phyloP scores from a whole-genome alignment of 2,329 filamentous ascomycete genomes.

The Hymenoscyphus repandus region DNA sequence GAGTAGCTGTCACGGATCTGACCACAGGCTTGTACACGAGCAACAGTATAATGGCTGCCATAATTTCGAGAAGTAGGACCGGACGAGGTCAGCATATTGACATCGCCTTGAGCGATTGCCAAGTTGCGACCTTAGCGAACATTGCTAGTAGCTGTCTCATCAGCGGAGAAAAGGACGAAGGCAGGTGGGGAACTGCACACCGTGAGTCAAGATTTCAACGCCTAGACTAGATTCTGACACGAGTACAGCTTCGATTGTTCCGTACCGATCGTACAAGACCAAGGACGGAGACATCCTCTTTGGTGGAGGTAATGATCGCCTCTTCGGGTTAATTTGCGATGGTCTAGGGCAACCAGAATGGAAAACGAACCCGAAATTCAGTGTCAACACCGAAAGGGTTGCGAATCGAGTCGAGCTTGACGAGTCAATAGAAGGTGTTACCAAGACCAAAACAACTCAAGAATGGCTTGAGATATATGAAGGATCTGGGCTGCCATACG shows the following conservation, averaged over 20 bases:
- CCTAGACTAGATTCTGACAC: constrained; percentile 7
- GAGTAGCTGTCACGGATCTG: constrained; percentile 92
- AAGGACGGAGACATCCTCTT: constrained; percentile 66
- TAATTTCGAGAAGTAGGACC: constrained; percentile 69
- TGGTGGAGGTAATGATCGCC: constrained; percentile 66
- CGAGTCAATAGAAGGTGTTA: constrained; percentile 69
- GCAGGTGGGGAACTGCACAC: constrained; percentile 94
- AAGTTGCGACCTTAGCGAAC: constrained; percentile 91
- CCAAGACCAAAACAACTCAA: constrained; percentile 70
- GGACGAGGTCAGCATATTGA: constrained; percentile 90
- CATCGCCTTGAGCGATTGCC: constrained; percentile 85
- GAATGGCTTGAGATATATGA: constrained; percentile 87
- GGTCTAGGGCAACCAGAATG: constrained; percentile 54
- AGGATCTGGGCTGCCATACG: constrained; percentile 89
- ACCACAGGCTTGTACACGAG: constrained; percentile 94
- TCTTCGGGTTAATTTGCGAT: constrained; percentile 61
- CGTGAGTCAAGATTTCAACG: constrained; percentile 47
- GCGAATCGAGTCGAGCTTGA: constrained; percentile 74
- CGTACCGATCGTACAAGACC: constrained; percentile 80
- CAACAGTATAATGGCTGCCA: constrained; percentile 90
- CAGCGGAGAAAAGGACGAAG: constrained; percentile 79
- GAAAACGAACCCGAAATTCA: constrained; percentile 54
- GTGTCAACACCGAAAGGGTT: constrained; percentile 58
- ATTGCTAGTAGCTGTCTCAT: constrained; percentile 89
- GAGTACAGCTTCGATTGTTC: constrained; percentile 82